A percentile compares a stretch with the other conserved stretches of the same genome.
Conservation (phyloP, 768 basidiomycete genomes). For the Russula olivacea region DNA sequence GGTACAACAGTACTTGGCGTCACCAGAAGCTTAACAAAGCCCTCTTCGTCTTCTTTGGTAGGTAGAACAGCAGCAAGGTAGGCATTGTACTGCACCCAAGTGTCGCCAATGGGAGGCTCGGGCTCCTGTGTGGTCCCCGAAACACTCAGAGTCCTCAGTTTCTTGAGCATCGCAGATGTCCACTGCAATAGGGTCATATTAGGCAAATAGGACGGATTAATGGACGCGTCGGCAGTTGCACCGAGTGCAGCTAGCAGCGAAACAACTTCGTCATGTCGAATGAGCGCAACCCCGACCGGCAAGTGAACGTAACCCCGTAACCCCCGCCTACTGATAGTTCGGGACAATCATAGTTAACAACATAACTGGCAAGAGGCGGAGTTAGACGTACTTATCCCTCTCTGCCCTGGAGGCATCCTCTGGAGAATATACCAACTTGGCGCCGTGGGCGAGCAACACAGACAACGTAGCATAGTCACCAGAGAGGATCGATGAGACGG, state of each 20-base stretch:
- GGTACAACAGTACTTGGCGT: background rate
- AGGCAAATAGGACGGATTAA: background rate
- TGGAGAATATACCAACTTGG: constrained; percentile 26
- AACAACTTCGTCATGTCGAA: constrained; percentile 27
- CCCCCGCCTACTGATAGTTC: background rate
- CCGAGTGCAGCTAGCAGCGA: constrained; percentile 30
- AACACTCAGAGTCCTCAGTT: background rate
- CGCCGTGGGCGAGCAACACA: constrained; percentile 31
- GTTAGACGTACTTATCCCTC: constrained; percentile 22
- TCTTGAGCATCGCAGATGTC: constrained; percentile 5
- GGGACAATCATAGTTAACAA: background rate
- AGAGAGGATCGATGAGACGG: constrained; percentile 29
- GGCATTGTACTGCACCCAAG: constrained; percentile 8
- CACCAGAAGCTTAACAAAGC: background rate
- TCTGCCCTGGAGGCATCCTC: constrained; percentile 29
- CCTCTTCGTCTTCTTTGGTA: background rate
- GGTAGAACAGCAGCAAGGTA: background rate
- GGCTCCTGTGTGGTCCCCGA: background rate
- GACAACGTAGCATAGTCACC: constrained; percentile 30
- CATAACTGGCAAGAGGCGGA: background rate
- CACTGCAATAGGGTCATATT: constrained; percentile 27
- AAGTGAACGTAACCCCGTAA: background rate
- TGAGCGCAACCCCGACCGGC: constrained; percentile 31
- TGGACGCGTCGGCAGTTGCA: constrained; percentile 26
- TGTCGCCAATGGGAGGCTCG: background rate